These are phyloP conservation scores for Geotrichum klebahnii DNA, from an alignment of 1,139 yeast species.

Conservation along the genomic window DNA sequence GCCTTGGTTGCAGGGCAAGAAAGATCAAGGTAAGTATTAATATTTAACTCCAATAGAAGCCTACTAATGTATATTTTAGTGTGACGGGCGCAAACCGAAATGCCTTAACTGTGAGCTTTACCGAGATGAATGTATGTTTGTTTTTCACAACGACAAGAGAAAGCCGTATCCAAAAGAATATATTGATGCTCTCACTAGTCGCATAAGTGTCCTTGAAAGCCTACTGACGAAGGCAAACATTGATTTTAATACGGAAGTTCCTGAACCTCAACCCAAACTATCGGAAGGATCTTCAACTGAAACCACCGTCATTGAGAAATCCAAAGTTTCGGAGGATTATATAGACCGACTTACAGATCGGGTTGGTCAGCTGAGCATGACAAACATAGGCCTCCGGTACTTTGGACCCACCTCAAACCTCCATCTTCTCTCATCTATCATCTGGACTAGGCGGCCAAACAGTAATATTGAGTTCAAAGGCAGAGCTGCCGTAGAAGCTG, in stretches of 20 bases:
- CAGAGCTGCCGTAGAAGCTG: constrained; percentile 19
- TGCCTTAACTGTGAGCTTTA: constrained; percentile 63
- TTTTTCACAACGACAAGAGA: constrained; percentile 25
- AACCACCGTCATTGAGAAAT: no score
- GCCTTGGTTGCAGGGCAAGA: constrained; percentile 59
- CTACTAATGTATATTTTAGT: no score
- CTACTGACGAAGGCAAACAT: constrained; percentile 21
- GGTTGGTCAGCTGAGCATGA: constrained; percentile 25
- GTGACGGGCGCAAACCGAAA: constrained; percentile 62
- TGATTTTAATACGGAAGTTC: constrained; percentile 15
- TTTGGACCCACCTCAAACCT: constrained; percentile 33
- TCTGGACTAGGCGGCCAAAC: constrained; percentile 20
- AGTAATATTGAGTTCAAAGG: constrained; percentile 21
- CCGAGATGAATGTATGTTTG: constrained; percentile 33
- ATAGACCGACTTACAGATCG: constrained; percentile 18
- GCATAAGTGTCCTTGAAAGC: constrained; percentile 22
- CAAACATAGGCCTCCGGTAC: constrained; percentile 30
- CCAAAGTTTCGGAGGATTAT: constrained; percentile 14
- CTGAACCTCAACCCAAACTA: background rate
- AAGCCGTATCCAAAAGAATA: constrained; percentile 27
- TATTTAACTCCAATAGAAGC: no score
- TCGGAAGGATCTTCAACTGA: no score
- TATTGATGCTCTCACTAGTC: constrained; percentile 23
- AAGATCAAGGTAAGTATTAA: no score
- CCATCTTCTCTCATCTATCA: constrained; percentile 20